Base-by-base conservation (phyloP, 1,139 yeast genomes). In the Debaryomycetaceae sp. region DNA sequence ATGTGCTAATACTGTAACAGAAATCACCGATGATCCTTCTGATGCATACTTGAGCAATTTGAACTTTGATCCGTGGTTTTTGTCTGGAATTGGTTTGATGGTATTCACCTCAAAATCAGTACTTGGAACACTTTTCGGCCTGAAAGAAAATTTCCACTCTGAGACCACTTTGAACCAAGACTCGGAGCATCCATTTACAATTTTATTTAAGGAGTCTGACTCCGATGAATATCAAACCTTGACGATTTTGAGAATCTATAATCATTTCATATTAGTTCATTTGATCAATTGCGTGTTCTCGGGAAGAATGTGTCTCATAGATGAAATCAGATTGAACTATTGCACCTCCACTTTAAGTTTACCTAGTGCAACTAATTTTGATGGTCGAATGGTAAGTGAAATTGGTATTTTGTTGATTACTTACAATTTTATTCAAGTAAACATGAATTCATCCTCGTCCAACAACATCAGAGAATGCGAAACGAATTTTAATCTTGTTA, bases 381-480 rank as follows among this genome's bases (percentile, higher is more conserved):
- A 87, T 55, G 91, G 89, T 11, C 64, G 95, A 45, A 85, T 87
- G 81, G 84, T 86, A 13, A 84, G 91, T 40, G 95, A 87, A 58
- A 81, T 85, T 39, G 78, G 82, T 15, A 70, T 85, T 8, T 77
- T 83, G 41, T 60, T 79, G 29, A 71, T 83, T 14, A 70, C 86
- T 1, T 85, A 85, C 58, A 78, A 76, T 43, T 84, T 73, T 53
- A 64, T 82, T 26, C 86, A 82, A 51, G 51, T 57, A 2, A 63
- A 55, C 41, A 48, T 66, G 30, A 64, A 65, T 38, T 37, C 48
- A 2, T 52, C 44, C n/a, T 18, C 36, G 34, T 40, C 40, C 2
- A 39, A 34, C 9, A 55, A 65, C 3, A 53, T 50, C 43, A 43
- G 51, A 5, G 65, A 60, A 4, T 49, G 60, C 29, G 60, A 59